Evolutionary conservation across 2,329 filamentous ascomycete species (phyloP).

Genomic region (Cadophora sp.): DNA sequence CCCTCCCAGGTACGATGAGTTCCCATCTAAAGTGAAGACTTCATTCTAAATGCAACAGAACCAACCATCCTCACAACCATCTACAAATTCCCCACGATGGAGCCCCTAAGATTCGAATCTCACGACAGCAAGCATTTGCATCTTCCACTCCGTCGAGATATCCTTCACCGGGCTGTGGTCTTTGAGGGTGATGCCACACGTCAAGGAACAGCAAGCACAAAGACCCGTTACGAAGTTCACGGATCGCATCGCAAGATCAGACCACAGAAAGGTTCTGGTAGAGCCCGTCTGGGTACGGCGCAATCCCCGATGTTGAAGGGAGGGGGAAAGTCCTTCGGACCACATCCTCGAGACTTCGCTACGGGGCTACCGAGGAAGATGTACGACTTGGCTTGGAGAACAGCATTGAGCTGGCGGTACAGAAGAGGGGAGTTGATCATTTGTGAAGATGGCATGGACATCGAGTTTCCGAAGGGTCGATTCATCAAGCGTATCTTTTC

Average conservation of each 20-base stretch:
- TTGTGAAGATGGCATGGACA: conserved; percentile 78
- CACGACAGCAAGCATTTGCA: conserved; percentile 85
- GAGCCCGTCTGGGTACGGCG: conserved; percentile 78
- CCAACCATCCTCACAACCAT: conserved; percentile 81
- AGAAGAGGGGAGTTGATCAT: conserved; percentile 85
- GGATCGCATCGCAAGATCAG: conserved; percentile 84
- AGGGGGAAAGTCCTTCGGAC: conserved; percentile 90
- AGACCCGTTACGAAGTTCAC: conserved; percentile 82
- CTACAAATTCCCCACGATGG: conserved; percentile 88
- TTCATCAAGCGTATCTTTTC: conserved; percentile 73
- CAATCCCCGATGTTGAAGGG: conserved; percentile 84
- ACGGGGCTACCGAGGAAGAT: conserved; percentile 85
- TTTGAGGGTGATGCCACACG: conserved; percentile 91
- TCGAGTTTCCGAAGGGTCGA: conserved; percentile 58
- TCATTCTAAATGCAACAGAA: conserved; percentile 48
- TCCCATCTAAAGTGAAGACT: background rate
- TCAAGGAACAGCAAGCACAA: conserved; percentile 83
- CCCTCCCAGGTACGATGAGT: conserved; percentile 28
- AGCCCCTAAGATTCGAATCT: conserved; percentile 77
- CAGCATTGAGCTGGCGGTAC: conserved; percentile 90
- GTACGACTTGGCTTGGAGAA: conserved; percentile 95
- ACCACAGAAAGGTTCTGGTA: conserved; percentile 86
- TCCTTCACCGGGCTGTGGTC: conserved; percentile 89
- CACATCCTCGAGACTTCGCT: conserved; percentile 88
- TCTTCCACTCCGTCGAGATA: conserved; percentile 86